A percentile compares a stretch with the other conserved stretches of the same genome.
These are phyloP conservation scores for Nicotiana obtusifolia DNA, from an alignment of 257 asterid genomes.

Conservation along the genomic window DNA sequence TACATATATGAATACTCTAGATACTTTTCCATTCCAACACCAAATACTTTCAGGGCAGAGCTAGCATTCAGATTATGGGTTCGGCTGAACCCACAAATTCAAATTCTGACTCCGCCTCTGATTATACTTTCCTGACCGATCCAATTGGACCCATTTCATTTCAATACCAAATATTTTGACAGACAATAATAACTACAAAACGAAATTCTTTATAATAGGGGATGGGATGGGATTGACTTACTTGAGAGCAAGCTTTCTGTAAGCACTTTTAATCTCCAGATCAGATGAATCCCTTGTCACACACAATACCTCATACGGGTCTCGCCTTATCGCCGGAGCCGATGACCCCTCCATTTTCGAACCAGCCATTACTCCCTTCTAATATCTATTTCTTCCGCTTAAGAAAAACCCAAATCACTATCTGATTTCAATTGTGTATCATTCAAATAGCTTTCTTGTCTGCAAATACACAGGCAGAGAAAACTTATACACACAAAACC, in stretches of 20 bases:
- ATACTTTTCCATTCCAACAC: background rate
- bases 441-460: background rate
- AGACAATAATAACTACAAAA: background rate
- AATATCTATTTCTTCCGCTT: background rate
- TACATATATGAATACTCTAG: background rate
- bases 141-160: background rate
- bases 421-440: background rate
- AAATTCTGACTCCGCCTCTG: too few species aligned
- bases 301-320: slow-evolving; percentile 89
- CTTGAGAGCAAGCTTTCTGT: slow-evolving; percentile 97
- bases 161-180: background rate
- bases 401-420: background rate
- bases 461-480: slow-evolving; percentile 19
- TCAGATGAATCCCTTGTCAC: slow-evolving; percentile 89
- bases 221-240: slow-evolving; percentile 20
- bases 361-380: slow-evolving; percentile 36
- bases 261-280: slow-evolving; percentile 95
- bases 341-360: slow-evolving; percentile 74
- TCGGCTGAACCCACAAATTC: too few species aligned
- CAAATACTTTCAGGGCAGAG: too few species aligned
- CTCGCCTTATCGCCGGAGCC: slow-evolving; percentile 70
- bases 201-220: background rate
- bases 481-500: background rate
- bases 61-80: too few species aligned
- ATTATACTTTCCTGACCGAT: background rate